Conservation (phyloP, 306 rosid species). For the Medicago lupulina region DNA sequence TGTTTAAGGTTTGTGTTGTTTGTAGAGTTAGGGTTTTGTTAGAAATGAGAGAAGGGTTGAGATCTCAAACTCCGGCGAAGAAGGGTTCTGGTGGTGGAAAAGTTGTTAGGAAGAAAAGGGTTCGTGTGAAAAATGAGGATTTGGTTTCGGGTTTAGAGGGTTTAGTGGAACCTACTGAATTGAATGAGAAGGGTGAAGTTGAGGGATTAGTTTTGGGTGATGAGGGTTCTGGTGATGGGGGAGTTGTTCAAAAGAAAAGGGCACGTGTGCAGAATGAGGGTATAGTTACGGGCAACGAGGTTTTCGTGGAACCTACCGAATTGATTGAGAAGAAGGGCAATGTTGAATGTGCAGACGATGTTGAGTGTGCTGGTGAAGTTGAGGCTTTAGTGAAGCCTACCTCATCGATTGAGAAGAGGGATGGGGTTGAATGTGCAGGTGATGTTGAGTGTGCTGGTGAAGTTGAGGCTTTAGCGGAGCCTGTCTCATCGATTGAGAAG, state of each 20-base stretch:
- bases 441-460: not conserved
- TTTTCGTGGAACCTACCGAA: slow-evolving; percentile 11
- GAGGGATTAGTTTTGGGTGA: not conserved
- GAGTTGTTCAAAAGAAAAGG: too few relatives aligned
- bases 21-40: slow-evolving; percentile 46
- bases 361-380: not conserved
- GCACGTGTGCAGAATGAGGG: not conserved
- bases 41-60: slow-evolving; percentile 78
- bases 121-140: slow-evolving; percentile 35
- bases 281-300: slow-evolving; percentile 41
- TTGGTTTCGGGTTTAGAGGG: not conserved
- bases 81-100: slow-evolving; percentile 29
- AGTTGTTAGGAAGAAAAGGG: slow-evolving; percentile 35
- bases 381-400: not conserved
- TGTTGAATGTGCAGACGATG: not conserved
- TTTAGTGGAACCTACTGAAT: not conserved
- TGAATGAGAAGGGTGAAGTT: not conserved
- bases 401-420: not conserved
- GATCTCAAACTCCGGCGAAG: slow-evolving; percentile 57
- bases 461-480: not conserved
- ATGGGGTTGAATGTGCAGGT: not conserved
- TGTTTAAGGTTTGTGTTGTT: slow-evolving; percentile 39
- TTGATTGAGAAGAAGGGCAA: slow-evolving; percentile 39
- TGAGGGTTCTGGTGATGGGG: not conserved
- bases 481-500: not conserved